Base-by-base conservation (phyloP, 148 eudicot species). In the Oxyria digyna region DNA sequence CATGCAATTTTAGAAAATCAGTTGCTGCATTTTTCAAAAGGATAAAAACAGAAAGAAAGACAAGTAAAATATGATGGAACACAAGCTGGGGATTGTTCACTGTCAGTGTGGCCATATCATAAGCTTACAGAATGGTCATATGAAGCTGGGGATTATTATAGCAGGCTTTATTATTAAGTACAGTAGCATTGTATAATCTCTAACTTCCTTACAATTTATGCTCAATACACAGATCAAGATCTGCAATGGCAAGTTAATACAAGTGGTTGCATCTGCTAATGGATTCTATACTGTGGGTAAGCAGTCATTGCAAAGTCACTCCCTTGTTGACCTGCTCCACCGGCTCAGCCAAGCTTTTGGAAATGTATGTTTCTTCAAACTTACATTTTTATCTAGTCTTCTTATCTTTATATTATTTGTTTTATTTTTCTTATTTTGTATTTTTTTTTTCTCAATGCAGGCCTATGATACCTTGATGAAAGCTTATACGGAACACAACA, bases 271-370 rank as follows among this genome's bases (percentile, higher is more conserved):
- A 54, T 88, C 93, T 4, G 75, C 42, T 3, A 87, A 88, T 71
- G 99, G 99, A 17, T 94, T 94, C 85, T 91, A 91, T 77, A 83
- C 89, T 67, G 67, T 77, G 74, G 97, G 99, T 20, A 94, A 88
- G 78, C 93, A 84, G 67, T 80, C 69, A 48, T 70, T 94, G 63
- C 87, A 80, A 70, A 83, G 87, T 80, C 93, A 87, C 81, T 90
- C 93, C 69, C 78, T 94, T 20, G 87, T 94, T 65, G 99, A 94
- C 83, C 97, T 94, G 75, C 88, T 94, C 78, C 99, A 94, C 76
- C 99, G 87, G 79, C 92, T 84, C 72, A 94, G 99, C 85, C 99
- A 89, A 84, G 99, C 97, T 67, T 94, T 94, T 41, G 83, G 91
- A 67, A 91, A 88, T 79, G 99, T 88, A 65, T 38, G 45, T 38